Base-by-base conservation (phyloP, 108 stramenopile genomes). In the Stephanodiscus triporus region DNA sequence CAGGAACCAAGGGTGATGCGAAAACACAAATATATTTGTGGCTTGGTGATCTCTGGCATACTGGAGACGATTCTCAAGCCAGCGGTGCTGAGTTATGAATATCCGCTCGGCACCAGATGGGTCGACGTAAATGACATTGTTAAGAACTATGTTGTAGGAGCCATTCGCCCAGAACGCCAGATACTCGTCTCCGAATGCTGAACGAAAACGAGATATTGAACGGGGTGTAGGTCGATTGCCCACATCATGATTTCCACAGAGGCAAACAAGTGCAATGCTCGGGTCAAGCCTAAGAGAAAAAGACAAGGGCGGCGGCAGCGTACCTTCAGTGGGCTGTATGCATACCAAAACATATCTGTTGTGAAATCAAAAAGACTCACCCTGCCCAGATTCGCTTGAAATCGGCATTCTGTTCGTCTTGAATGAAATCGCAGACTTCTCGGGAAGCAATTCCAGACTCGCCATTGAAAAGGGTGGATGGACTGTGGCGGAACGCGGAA, bases 221-320 rank as follows among this genome's bases (percentile, higher is more conserved):
- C 57, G 29, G 8, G 67, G 76, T 9, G 86, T 89, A 1, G 93
- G 93, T 37, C 84, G 68, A 71, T 94, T 89, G 0, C 90, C 93
- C 24, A 94, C 76, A 68, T 94, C 88, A 63, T 94, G 90, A 67
- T 94, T 94, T 13, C 93, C 93, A 70, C 93, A 94, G 22, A 91
- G 57, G 63, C 93, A 94, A 19, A 94, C 89, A 37, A 94, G 50
- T 6, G 87, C 87, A 78, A 94, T 94, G 57, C 84, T 83, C 13
- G 79, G 64, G 64, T 94, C 81, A 5, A 94, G 71, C 26, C 54
- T 57, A 7, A 24, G 8, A 53, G 17, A 53, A 3, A 20, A 53
- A 8, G 8, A 8, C 23, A 20, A 17, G 20, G 7, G 51, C 19
- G 2, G 3, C 17, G 51, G 17, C 17, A 53, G 19, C 17, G 43